Conservation (phyloP, 352 stramenopile species). For the Albugo laibachii region DNA sequence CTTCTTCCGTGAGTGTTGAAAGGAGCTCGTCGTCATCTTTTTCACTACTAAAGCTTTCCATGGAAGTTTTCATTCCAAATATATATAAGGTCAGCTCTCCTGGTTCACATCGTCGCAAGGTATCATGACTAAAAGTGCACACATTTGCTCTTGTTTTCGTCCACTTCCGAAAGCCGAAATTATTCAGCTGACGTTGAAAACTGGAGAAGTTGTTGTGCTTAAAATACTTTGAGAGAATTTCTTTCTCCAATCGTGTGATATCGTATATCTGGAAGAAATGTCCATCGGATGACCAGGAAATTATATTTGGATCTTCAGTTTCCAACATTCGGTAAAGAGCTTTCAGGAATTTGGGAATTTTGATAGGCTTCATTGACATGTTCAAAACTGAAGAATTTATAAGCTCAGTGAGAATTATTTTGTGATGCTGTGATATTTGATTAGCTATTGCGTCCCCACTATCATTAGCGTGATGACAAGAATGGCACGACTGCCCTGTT, state of each 20-base stretch:
- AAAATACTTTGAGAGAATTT: constrained; percentile 29
- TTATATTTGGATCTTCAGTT: constrained; percentile 37
- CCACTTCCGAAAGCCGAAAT: constrained; percentile 75
- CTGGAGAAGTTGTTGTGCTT: constrained; percentile 54
- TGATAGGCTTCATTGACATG: constrained; percentile 7
- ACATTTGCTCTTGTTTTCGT: constrained; percentile 12
- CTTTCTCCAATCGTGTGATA: constrained; percentile 29
- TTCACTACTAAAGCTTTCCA: no score
- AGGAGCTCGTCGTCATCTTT: no score
- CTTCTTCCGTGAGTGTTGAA: no score
- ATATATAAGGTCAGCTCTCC: no score
- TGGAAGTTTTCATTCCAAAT: no score
- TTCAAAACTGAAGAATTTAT: no score
- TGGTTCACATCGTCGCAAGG: no score
- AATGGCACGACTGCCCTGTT: no score
- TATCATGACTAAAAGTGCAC: constrained; percentile 3
- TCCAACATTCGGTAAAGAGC: constrained; percentile 61
- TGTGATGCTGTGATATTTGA: no score
- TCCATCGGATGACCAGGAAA: constrained; percentile 48
- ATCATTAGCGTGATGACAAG: no score
- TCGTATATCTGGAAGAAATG: constrained; percentile 50
- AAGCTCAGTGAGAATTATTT: no score
- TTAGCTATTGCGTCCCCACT: no score
- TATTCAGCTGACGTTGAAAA: constrained; percentile 46
- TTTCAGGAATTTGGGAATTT: constrained; percentile 59